Evolutionary conservation across 2,329 filamentous ascomycete genomes (phyloP).

Genomic region (Trichoderma harzianum): DNA sequence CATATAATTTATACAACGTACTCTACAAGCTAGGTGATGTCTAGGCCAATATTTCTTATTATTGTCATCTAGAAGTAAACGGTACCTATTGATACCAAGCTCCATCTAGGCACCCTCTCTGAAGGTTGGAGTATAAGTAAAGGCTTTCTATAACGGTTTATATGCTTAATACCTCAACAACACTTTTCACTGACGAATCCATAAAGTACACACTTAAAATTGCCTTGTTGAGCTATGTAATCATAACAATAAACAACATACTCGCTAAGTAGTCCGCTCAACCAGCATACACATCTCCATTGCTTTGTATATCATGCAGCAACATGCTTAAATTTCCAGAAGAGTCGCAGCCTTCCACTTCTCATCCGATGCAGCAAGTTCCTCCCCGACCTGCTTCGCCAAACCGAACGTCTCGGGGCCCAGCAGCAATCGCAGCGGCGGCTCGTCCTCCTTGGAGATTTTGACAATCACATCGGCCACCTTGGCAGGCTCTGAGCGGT

Average conservation of each 20-base stretch:
- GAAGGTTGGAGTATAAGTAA: background rate
- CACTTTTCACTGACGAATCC: background rate
- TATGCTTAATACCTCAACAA: background rate
- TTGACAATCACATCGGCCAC: conserved; percentile 30
- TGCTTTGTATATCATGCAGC: background rate
- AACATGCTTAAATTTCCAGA: background rate
- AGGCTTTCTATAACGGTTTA: background rate
- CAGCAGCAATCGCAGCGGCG: conserved; percentile 32
- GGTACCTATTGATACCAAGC: background rate
- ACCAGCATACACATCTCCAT: background rate
- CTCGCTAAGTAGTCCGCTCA: background rate
- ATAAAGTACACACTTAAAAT: background rate
- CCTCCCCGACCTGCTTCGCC: conserved; percentile 21
- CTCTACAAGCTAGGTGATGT: background rate
- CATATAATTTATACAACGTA: background rate
- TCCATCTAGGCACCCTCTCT: background rate
- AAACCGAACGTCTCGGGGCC: conserved; percentile 29
- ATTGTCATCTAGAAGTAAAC: background rate
- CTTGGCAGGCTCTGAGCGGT: conserved; percentile 22
- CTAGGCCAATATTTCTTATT: background rate
- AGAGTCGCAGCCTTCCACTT: conserved; percentile 28
- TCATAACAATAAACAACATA: background rate
- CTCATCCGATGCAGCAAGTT: conserved; percentile 29
- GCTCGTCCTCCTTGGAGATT: conserved; percentile 27
- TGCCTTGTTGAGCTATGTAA: background rate